phyloP scores from a whole-genome alignment of 441 rosid genomes.

The Euphorbia celastroides region DNA sequence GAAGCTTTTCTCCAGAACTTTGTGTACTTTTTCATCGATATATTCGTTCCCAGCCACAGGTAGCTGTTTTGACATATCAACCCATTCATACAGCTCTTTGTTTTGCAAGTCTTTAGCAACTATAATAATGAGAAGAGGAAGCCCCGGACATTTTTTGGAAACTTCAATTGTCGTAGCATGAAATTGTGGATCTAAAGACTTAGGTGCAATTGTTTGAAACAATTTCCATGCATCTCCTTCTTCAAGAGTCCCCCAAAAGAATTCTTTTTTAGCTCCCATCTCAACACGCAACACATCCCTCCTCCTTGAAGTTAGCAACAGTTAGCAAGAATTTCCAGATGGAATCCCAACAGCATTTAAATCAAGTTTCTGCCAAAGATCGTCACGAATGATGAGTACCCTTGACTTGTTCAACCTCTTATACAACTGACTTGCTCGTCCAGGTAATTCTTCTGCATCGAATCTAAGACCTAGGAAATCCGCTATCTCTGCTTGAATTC shows the following conservation, averaged over 20 bases:
- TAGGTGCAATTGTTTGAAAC: not conserved
- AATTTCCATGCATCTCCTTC: not conserved
- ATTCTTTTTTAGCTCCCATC: too few species aligned
- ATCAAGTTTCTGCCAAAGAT: too few species aligned
- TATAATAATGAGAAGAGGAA: too few species aligned
- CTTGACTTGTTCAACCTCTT: constrained; percentile 5
- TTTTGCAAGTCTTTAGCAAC: too few species aligned
- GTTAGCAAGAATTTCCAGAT: not conserved
- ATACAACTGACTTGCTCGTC: constrained; percentile 19
- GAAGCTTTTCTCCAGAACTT: too few species aligned
- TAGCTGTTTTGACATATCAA: too few species aligned
- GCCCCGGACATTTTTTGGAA: too few species aligned
- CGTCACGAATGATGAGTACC: constrained; percentile 19
- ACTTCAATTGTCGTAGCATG: too few species aligned
- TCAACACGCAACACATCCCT: not conserved
- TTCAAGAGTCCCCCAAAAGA: too few species aligned
- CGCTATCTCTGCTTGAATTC: not conserved
- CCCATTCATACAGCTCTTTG: too few species aligned
- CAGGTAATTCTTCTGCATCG: not conserved
- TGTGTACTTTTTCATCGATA: too few species aligned
- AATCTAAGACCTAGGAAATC: constrained; percentile 15
- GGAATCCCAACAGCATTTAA: not conserved
- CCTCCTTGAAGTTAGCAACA: not conserved
- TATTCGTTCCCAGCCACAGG: too few species aligned
- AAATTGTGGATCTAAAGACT: not conserved